A percentile compares a stretch with the other conserved stretches of the same genome.
These are phyloP conservation scores for Sporodiniella umbellata DNA, from an alignment of 371 early-diverging fungal species.

Conservation along the genomic window DNA sequence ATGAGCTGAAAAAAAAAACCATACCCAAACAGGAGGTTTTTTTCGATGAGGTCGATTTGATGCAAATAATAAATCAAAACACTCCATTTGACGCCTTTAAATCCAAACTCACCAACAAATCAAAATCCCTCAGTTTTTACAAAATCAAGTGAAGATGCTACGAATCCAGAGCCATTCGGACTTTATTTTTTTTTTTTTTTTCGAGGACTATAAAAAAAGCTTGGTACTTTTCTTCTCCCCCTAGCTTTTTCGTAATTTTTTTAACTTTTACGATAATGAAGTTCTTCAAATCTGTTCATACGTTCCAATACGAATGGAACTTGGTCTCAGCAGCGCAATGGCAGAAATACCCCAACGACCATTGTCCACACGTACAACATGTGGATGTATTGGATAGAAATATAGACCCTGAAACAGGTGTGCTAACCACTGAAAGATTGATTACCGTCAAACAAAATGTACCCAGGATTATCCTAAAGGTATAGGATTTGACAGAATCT, in stretches of 20 bases:
- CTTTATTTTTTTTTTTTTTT: neutral
- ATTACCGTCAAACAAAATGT: constrained; percentile 85
- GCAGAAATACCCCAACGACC: constrained; percentile 96
- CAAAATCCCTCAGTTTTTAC: no score
- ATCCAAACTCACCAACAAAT: no score
- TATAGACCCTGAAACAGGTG: constrained; percentile 80
- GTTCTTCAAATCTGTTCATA: constrained; percentile 70
- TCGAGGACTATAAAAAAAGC: neutral
- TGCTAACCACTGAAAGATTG: constrained; percentile 87
- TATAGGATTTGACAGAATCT: constrained; percentile 25
- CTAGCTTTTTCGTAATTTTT: neutral
- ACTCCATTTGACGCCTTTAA: no score
- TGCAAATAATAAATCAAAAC: no score
- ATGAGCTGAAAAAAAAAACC: no score
- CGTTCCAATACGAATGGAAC: constrained; percentile 77
- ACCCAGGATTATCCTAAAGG: constrained; percentile 71
- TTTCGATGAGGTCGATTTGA: no score
- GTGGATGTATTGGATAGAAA: constrained; percentile 84
- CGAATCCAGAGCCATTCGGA: neutral
- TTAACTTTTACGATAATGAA: constrained; percentile 54
- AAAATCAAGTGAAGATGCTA: no score
- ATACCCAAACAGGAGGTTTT: no score
- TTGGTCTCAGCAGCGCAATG: constrained; percentile 90
- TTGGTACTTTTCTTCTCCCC: neutral
- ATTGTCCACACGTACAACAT: constrained; percentile 85